Evolutionary conservation across 805 yeast genomes (phyloP).

Genomic region (Zygosaccharomyces pseudorouxii): DNA sequence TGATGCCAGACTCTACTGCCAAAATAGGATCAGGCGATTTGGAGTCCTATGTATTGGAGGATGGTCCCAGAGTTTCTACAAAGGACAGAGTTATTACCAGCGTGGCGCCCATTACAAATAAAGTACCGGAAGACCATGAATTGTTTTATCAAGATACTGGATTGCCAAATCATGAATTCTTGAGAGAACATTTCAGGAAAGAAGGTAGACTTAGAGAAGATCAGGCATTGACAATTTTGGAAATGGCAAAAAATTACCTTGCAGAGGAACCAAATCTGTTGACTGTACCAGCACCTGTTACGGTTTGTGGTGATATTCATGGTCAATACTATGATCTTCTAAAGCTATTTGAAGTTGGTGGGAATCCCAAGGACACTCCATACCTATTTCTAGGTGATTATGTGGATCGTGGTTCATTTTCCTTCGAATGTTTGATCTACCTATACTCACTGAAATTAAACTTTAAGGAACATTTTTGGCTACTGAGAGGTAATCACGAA

Average conservation of each 20-base stretch:
- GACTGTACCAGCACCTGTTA: slow-evolving; percentile 84
- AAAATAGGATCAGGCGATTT: slow-evolving; percentile 8
- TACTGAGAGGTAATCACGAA: slow-evolving; percentile 93
- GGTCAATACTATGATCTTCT: slow-evolving; percentile 90
- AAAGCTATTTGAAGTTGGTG: slow-evolving; percentile 91
- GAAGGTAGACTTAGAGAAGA: slow-evolving; percentile 76
- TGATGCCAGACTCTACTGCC: slow-evolving; percentile 5
- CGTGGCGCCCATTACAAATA: slow-evolving; percentile 64
- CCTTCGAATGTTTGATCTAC: slow-evolving; percentile 75
- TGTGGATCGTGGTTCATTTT: slow-evolving; percentile 90
- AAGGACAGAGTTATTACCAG: slow-evolving; percentile 44
- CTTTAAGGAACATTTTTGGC: slow-evolving; percentile 67
- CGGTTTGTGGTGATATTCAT: slow-evolving; percentile 96
- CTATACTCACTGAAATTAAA: slow-evolving; percentile 74
- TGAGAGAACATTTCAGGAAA: slow-evolving; percentile 65
- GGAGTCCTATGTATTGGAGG: slow-evolving; percentile 42
- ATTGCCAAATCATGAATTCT: slow-evolving; percentile 65
- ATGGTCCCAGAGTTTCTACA: slow-evolving; percentile 47
- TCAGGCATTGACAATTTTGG: slow-evolving; percentile 66
- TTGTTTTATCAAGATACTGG: slow-evolving; percentile 55
- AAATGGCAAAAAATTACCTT: slow-evolving; percentile 59
- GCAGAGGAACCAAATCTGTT: slow-evolving; percentile 73
- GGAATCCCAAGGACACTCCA: slow-evolving; percentile 71
- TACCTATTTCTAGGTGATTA: slow-evolving; percentile 90
- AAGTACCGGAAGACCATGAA: slow-evolving; percentile 61